Percentiles rank a stretch among this genome's conserved stretches.
These are phyloP conservation scores for Crassisporium funariophilum DNA, from an alignment of 768 basidiomycete genomes.

Conservation along the genomic window DNA sequence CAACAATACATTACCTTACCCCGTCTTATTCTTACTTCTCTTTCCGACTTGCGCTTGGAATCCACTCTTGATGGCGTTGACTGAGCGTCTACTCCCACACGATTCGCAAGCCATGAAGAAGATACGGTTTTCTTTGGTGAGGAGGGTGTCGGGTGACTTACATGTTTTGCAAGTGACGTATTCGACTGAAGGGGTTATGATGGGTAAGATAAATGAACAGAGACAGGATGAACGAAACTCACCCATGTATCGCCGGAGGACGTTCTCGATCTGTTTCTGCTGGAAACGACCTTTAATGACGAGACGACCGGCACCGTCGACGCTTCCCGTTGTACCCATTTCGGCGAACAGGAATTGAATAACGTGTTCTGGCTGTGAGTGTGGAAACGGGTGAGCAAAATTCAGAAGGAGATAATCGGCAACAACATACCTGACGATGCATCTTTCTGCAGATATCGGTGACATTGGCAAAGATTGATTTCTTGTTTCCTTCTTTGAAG, in stretches of 20 bases:
- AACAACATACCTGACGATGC: constrained; percentile 70
- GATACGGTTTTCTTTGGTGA: constrained; percentile 97
- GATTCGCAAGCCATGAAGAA: constrained; percentile 97
- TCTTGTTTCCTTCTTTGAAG: constrained; percentile 95
- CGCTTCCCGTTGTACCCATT: constrained; percentile 96
- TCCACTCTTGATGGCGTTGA: constrained; percentile 97
- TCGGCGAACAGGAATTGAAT: constrained; percentile 97
- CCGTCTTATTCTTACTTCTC: constrained; percentile 81
- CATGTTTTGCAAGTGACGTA: constrained; percentile 99
- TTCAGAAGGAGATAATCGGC: background rate
- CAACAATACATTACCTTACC: constrained; percentile 35
- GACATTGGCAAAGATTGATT: constrained; percentile 95
- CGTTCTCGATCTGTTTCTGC: constrained; percentile 98
- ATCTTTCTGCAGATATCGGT: constrained; percentile 98
- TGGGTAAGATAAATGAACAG: background rate
- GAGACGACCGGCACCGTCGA: constrained; percentile 88
- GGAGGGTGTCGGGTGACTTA: constrained; percentile 96
- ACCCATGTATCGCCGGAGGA: constrained; percentile 96
- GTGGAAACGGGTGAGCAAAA: background rate
- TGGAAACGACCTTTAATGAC: constrained; percentile 99
- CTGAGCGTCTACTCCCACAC: constrained; percentile 87
- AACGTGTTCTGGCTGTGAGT: constrained; percentile 85
- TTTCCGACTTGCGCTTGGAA: constrained; percentile 96
- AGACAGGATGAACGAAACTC: constrained; percentile 29
- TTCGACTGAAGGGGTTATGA: constrained; percentile 71